A percentile compares a stretch with the other conserved stretches of the same genome.
These are phyloP conservation scores for Penicillium sp. DNA, from an alignment of 2,329 filamentous ascomycete species.

Conservation along the genomic window DNA sequence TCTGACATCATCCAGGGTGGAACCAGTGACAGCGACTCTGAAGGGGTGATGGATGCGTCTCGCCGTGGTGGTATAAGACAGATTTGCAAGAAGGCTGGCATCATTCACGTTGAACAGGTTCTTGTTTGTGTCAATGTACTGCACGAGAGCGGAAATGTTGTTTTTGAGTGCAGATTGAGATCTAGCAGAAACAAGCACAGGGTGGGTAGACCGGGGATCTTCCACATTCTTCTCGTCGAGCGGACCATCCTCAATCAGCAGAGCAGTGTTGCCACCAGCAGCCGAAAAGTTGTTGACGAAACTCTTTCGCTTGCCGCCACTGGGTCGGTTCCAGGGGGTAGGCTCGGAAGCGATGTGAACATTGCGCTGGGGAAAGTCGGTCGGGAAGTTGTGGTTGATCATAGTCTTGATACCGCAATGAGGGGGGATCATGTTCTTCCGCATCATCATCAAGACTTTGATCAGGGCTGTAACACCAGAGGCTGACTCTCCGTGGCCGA, in stretches of 20 bases:
- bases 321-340: slow-evolving; percentile 36
- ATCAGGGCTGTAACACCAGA: slow-evolving; percentile 49
- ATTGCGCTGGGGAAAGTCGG: slow-evolving; percentile 43
- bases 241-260: slow-evolving; percentile 60
- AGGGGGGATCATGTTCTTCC: slow-evolving; percentile 32
- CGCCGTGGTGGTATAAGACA: slow-evolving; percentile 67
- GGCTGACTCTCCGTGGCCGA: slow-evolving; percentile 61
- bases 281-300: slow-evolving; percentile 67
- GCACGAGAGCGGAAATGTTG: slow-evolving; percentile 55
- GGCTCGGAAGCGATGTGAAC: slow-evolving; percentile 47
- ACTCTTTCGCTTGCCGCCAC: slow-evolving; percentile 39
- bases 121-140: slow-evolving; percentile 54
- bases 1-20: slow-evolving; percentile 21
- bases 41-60: slow-evolving; percentile 45
- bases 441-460: slow-evolving; percentile 41
- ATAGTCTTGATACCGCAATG: slow-evolving; percentile 39
- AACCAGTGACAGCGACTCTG: slow-evolving; percentile 26
- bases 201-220: slow-evolving; percentile 56
- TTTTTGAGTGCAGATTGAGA: slow-evolving; percentile 45
- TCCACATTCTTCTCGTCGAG: slow-evolving; percentile 20
- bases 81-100: slow-evolving; percentile 50
- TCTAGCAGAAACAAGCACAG: slow-evolving; percentile 60
- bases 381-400: slow-evolving; percentile 48
- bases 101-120: slow-evolving; percentile 22
- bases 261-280: slow-evolving; percentile 66